Evolutionary conservation across 495 filamentous ascomycete genomes (phyloP), one percentile per base, ranked within the genome.

Genomic region (Lepidopterella palustris): DNA sequence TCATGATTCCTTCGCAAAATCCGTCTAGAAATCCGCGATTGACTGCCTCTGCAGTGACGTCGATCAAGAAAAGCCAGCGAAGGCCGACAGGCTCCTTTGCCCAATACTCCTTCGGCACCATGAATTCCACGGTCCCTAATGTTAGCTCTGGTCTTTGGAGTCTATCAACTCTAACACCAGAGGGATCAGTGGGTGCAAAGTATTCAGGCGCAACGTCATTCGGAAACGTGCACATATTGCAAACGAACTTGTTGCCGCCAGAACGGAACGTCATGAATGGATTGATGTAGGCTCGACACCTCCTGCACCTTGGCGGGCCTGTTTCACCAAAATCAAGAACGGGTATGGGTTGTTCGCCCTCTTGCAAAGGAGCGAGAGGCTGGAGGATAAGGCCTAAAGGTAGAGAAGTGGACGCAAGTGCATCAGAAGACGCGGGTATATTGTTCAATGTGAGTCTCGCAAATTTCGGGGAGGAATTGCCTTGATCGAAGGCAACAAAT

Each of bases 51-150:
- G 92, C 89, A 40, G 87, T 89, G 26, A 92, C 92, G 73, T 99
- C 93, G 59, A 99, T 87, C 60, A 95, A 70, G 71, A 99, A 97
- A 24, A 99, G 77, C 78, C 87, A 93, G 58, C 87, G 84, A 61
- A 97, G 73, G 15, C 88, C 87, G 18, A 92, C 88, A 0, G 91
- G 95, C 71, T 95, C 88, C 74, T 93, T 95, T 18, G 89, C 90
- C 92, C 91, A 97, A 73, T 97, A 97, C 73, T 99, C 93, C 74
- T 96, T 97, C 35, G 93, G 93, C 5, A 97, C 93, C 61, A 91
- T 77, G 64, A 96, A 99, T 67, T 99, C 93, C 31, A 96, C 91
- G 0, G 93, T 97, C 24, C 93, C 93, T 59, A 86, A 83, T 61
- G 84, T 87, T 64, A 99, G 75, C 71, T 99, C 93, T 2, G 93